These are phyloP conservation scores for Eruca vesicaria DNA, from an alignment of 441 rosid species.

Conservation along the genomic window DNA sequence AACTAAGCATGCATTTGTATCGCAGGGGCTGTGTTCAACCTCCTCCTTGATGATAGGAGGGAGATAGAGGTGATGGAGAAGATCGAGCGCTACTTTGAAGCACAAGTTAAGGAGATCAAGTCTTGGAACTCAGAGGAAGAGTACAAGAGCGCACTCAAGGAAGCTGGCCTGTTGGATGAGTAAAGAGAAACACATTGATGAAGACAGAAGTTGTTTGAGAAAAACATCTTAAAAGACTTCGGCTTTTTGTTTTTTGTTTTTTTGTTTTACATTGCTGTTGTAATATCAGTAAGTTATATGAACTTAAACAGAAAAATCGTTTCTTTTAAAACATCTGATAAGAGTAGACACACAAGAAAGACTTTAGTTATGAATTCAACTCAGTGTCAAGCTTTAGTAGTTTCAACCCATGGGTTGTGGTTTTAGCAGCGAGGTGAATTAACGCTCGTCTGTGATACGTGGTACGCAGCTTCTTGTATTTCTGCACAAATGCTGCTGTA, in stretches of 20 bases:
- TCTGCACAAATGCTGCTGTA: conserved; percentile 57
- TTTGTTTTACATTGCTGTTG: neutral
- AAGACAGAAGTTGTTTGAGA: neutral
- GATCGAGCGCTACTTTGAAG: conserved; percentile 67
- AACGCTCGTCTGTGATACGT: conserved; percentile 69
- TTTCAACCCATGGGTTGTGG: conserved; percentile 37
- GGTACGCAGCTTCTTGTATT: conserved; percentile 73
- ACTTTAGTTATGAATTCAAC: neutral
- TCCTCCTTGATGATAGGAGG: conserved; percentile 42
- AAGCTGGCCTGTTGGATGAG: conserved; percentile 60
- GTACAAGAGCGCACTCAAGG: conserved; percentile 58
- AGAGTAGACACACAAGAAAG: neutral
- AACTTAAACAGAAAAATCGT: too few relatives aligned
- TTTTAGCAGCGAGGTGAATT: conserved; percentile 67
- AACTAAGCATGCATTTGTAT: neutral
- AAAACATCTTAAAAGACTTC: neutral
- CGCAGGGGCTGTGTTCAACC: conserved; percentile 84
- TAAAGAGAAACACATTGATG: neutral
- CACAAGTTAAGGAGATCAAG: conserved; percentile 55
- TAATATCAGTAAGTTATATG: too few relatives aligned
- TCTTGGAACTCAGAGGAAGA: conserved; percentile 66
- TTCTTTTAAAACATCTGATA: neutral
- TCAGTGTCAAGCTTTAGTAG: neutral
- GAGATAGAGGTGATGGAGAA: conserved; percentile 64
- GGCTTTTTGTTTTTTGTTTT: neutral